These are phyloP conservation scores for Sporisorium sorghi DNA, from an alignment of 1,284 basidiomycete genomes.

Conservation along the genomic window DNA sequence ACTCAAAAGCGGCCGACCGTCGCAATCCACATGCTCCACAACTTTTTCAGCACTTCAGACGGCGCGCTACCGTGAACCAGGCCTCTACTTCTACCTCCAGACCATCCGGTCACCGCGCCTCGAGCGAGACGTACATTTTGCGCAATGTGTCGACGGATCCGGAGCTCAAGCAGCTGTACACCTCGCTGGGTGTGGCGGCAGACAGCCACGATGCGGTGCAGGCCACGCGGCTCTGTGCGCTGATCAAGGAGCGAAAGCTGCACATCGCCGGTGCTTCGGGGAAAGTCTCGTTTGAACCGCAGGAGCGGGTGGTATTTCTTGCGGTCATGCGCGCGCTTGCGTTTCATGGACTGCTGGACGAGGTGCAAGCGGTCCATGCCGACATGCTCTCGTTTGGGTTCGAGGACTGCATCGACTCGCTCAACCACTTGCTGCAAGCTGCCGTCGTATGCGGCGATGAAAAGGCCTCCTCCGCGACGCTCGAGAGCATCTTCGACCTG, in stretches of 20 bases:
- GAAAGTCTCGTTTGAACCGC: constrained; percentile 17
- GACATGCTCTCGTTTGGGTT: constrained; percentile 50
- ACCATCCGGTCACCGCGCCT: constrained; percentile 1
- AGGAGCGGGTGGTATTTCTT: constrained; percentile 39
- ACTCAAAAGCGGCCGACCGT: constrained; percentile 36
- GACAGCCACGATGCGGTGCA: constrained; percentile 30
- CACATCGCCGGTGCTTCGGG: not conserved
- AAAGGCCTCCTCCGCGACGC: constrained; percentile 18
- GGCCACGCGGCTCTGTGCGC: constrained; percentile 22
- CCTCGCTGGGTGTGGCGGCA: constrained; percentile 21
- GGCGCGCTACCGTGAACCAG: not conserved
- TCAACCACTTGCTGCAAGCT: constrained; percentile 49
- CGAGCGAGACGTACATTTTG: constrained; percentile 27
- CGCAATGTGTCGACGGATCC: constrained; percentile 37
- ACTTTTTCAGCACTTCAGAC: constrained; percentile 33
- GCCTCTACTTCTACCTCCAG: not conserved
- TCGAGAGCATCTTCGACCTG: constrained; percentile 32
- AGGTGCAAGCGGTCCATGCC: constrained; percentile 32
- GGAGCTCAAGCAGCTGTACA: constrained; percentile 45
- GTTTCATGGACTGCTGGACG: constrained; percentile 34
- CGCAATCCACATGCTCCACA: constrained; percentile 34
- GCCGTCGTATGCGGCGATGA: constrained; percentile 36
- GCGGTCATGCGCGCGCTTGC: constrained; percentile 41
- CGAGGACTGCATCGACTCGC: constrained; percentile 34
- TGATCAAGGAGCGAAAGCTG: constrained; percentile 39